Evolutionary conservation across 1,284 basidiomycete genomes (phyloP).

Genomic region (Austroboletus novae-zelandiae): DNA sequence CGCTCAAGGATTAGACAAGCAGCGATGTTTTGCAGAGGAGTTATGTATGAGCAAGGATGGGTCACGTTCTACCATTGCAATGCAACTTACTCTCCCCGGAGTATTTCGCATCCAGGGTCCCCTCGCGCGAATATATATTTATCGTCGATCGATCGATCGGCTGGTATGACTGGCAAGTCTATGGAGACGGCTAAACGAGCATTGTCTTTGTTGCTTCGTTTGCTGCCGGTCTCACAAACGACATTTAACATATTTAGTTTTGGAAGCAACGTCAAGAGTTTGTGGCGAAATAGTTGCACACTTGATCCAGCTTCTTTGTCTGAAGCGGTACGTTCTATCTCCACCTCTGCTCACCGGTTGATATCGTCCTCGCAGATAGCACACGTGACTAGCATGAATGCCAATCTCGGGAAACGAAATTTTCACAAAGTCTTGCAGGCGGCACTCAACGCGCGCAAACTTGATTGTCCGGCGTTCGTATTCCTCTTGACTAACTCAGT

Average conservation of each 20-base stretch:
- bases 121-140: slow-evolving; percentile 43
- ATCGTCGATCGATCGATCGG: slow-evolving; percentile 43
- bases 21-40: slow-evolving; percentile 55
- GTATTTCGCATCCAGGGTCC: slow-evolving; percentile 38
- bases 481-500: slow-evolving; percentile 53
- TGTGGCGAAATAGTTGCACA: slow-evolving; percentile 37
- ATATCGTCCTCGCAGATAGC: slow-evolving; percentile 20
- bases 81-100: slow-evolving; percentile 53
- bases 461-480: slow-evolving; percentile 40
- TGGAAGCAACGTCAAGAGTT: slow-evolving; percentile 25
- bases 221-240: slow-evolving; percentile 32
- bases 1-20: slow-evolving; percentile 45
- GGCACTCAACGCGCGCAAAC: slow-evolving; percentile 18
- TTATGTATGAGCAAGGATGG: slow-evolving; percentile 22
- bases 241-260: slow-evolving; percentile 55
- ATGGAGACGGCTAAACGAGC: slow-evolving; percentile 39
- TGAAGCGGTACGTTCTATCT: slow-evolving; percentile 38
- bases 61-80: slow-evolving; percentile 39
- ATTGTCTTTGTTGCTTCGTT: slow-evolving; percentile 33
- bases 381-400: slow-evolving; percentile 38
- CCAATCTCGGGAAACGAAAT: slow-evolving; percentile 49
- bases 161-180: slow-evolving; percentile 34
- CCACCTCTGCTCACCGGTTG: neutral
- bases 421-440: slow-evolving; percentile 37
- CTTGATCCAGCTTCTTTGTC: slow-evolving; percentile 37